phyloP scores from a whole-genome alignment of 352 stramenopile genomes.

The Pythium sukuiense region DNA sequence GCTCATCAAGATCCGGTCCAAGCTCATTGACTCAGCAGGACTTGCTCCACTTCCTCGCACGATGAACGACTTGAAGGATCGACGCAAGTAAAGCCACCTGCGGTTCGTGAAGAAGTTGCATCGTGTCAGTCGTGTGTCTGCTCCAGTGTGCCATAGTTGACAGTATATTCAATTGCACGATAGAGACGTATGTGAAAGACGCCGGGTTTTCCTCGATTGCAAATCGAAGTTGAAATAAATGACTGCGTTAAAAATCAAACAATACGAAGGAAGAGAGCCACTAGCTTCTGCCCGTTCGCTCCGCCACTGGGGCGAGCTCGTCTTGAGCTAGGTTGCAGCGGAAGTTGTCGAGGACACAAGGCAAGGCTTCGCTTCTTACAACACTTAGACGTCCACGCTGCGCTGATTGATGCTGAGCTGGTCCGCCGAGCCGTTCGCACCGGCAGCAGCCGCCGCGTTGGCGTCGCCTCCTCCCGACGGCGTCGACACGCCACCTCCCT shows the following conservation, averaged over 20 bases:
- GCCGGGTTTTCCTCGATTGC: neutral
- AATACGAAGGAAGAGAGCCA: slow-evolving; percentile 10
- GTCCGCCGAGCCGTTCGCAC: slow-evolving; percentile 42
- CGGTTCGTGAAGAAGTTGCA: neutral
- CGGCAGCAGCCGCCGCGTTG: slow-evolving; percentile 32
- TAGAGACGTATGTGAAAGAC: slow-evolving; percentile 1
- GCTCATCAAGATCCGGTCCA: slow-evolving; percentile 71
- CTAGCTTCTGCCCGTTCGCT: neutral
- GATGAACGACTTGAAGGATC: slow-evolving; percentile 34
- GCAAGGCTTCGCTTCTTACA: neutral
- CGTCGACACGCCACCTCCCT: slow-evolving; percentile 43
- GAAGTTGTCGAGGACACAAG: neutral
- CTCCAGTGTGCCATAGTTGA: slow-evolving; percentile 1
- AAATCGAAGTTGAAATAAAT: slow-evolving; percentile 33
- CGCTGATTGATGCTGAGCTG: slow-evolving; percentile 75
- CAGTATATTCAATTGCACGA: neutral
- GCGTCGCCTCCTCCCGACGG: slow-evolving; percentile 47
- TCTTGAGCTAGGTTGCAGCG: neutral
- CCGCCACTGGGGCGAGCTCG: neutral
- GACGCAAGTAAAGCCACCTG: slow-evolving; percentile 23
- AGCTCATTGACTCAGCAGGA: slow-evolving; percentile 31
- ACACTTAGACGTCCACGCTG: slow-evolving; percentile 70
- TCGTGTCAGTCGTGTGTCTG: neutral
- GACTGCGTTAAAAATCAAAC: slow-evolving; percentile 27
- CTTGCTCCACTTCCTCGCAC: slow-evolving; percentile 50